phyloP scores from a whole-genome alignment of 768 basidiomycete genomes.

The Sporobolomyces phaffii region DNA sequence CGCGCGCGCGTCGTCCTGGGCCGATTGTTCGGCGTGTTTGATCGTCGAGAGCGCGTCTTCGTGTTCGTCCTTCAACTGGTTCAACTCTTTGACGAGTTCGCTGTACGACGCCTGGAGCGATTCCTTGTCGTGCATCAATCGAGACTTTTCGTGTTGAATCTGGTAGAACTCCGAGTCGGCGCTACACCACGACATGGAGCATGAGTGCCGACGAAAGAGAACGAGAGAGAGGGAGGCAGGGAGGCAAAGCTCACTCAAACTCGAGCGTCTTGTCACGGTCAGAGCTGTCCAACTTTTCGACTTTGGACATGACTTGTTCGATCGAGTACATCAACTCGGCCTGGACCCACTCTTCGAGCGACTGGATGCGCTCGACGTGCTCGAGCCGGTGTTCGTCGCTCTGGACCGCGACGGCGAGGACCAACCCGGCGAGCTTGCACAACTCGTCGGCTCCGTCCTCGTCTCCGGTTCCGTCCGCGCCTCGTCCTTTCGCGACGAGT shows the following conservation, averaged over 20 bases:
- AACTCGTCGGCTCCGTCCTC: constrained; percentile 52
- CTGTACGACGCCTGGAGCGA: constrained; percentile 77
- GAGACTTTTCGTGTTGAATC: constrained; percentile 72
- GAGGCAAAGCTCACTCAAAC: background rate
- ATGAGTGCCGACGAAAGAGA: background rate
- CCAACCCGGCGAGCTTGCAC: constrained; percentile 20
- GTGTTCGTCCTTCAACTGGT: constrained; percentile 54
- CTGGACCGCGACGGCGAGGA: constrained; percentile 32
- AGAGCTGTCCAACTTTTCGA: no score
- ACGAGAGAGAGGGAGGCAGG: background rate
- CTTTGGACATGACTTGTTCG: no score
- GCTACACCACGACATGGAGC: constrained; percentile 13
- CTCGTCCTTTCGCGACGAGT: constrained; percentile 67
- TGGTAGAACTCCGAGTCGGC: constrained; percentile 86
- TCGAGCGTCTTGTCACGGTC: constrained; percentile 2
- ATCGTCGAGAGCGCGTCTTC: constrained; percentile 3
- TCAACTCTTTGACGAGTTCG: constrained; percentile 66
- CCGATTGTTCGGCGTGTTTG: no score
- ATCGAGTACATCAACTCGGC: constrained; percentile 88
- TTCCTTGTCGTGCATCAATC: constrained; percentile 75
- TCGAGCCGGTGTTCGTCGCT: constrained; percentile 65
- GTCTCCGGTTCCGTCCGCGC: constrained; percentile 46
- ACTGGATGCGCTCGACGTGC: constrained; percentile 82
- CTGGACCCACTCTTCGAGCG: constrained; percentile 72
- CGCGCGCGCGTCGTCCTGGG: background rate